Evolutionary conservation across 2,329 filamentous ascomycete species (phyloP).

Genomic region (Calonectria hongkongensis): DNA sequence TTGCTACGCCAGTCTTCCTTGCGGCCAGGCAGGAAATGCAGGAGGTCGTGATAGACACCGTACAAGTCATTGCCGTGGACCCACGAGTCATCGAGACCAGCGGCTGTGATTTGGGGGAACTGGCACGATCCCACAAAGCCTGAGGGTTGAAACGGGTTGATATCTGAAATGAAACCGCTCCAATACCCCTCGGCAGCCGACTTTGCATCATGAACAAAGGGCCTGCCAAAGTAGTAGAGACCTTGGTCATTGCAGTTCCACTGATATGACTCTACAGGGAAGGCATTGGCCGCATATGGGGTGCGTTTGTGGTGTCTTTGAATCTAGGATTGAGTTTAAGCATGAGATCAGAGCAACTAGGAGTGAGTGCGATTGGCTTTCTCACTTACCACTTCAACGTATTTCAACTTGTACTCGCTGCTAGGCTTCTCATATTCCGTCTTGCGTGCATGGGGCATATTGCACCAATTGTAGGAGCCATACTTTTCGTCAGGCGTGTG

Average conservation of each 20-base stretch:
- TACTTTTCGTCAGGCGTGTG: conserved; percentile 73
- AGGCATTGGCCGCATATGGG: conserved; percentile 85
- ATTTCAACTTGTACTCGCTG: conserved; percentile 78
- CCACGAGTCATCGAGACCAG: conserved; percentile 83
- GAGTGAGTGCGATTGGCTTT: neutral
- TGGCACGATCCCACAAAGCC: conserved; percentile 85
- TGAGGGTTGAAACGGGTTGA: conserved; percentile 79
- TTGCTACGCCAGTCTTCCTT: conserved; percentile 64
- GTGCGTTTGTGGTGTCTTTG: conserved; percentile 91
- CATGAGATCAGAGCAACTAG: neutral
- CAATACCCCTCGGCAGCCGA: conserved; percentile 76
- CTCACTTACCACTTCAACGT: conserved; percentile 82
- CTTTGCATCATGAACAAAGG: conserved; percentile 66
- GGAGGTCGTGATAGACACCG: conserved; percentile 82
- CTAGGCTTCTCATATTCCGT: conserved; percentile 76
- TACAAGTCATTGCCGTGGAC: conserved; percentile 86
- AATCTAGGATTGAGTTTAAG: conserved; percentile 67
- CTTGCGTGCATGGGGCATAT: conserved; percentile 88
- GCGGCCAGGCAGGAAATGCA: conserved; percentile 78
- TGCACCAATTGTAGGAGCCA: conserved; percentile 86
- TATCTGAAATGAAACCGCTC: conserved; percentile 75
- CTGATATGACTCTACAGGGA: conserved; percentile 81
- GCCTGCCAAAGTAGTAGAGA: conserved; percentile 81
- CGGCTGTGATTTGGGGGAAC: conserved; percentile 86
- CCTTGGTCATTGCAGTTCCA: conserved; percentile 85